Conservation (phyloP, 306 rosid species). For the Malus fusca region DNA sequence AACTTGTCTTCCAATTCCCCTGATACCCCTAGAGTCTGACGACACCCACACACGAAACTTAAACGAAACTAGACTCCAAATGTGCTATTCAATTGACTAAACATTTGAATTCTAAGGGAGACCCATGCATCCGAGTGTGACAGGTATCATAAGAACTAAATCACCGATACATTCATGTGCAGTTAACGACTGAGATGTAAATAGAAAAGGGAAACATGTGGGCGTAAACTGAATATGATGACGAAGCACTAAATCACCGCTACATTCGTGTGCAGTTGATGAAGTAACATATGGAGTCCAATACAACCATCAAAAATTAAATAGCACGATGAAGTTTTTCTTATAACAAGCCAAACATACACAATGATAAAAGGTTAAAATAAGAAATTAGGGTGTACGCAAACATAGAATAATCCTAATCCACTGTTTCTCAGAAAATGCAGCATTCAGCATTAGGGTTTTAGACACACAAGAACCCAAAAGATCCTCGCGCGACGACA, state of each 20-base stretch:
- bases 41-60: background rate
- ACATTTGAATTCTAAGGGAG: background rate
- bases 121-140: background rate
- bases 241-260: background rate
- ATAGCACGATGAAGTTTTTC: background rate
- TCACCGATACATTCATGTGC: background rate
- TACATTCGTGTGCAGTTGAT: no score
- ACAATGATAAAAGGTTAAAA: background rate
- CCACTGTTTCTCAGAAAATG: background rate
- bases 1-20: background rate
- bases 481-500: background rate
- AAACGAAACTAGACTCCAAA: background rate
- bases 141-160: background rate
- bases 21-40: background rate
- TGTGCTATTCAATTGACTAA: background rate
- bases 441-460: background rate
- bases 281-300: background rate
- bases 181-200: background rate
- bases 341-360: no score
- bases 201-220: no score
- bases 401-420: background rate
- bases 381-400: no score
- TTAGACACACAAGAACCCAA: background rate
- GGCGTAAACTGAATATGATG: background rate
- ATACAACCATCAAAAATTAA: background rate